Evolutionary conservation across 1,139 yeast species (phyloP).

Genomic region (Geotrichum restrictum): DNA sequence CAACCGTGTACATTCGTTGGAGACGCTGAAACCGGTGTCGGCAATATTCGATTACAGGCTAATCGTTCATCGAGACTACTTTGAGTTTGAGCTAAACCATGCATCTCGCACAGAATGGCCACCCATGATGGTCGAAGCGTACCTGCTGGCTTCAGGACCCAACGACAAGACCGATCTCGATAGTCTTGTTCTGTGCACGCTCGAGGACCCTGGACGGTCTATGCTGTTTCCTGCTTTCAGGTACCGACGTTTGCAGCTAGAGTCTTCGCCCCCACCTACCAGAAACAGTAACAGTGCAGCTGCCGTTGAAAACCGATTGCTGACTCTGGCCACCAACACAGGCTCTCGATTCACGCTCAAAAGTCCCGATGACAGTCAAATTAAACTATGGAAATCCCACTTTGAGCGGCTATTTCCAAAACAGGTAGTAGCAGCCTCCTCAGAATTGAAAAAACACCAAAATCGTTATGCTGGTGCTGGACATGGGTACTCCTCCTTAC

Average conservation of each 20-base stretch:
- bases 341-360: conserved; percentile 14
- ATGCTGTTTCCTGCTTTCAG: conserved; percentile 39
- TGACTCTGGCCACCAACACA: conserved; percentile 11
- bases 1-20: conserved; percentile 34
- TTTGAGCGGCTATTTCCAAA: conserved; percentile 7
- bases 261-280: no score
- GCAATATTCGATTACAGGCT: conserved; percentile 34
- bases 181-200: conserved; percentile 37
- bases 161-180: conserved; percentile 25
- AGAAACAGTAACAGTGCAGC: no score
- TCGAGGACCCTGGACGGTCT: conserved; percentile 38
- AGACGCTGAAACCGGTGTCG: conserved; percentile 30
- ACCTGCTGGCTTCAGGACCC: conserved; percentile 31
- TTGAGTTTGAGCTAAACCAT: conserved; percentile 36
- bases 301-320: not conserved
- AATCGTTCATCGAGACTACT: conserved; percentile 36
- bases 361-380: not conserved
- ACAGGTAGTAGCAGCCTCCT: not conserved
- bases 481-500: no score
- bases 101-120: conserved; percentile 22
- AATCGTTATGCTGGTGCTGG: not conserved
- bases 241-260: conserved; percentile 33
- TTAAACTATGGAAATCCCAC: conserved; percentile 8
- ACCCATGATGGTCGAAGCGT: conserved; percentile 25
- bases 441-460: no score